These are phyloP conservation scores for Balansia obtecta DNA, from an alignment of 2,329 filamentous ascomycete genomes.

Conservation along the genomic window DNA sequence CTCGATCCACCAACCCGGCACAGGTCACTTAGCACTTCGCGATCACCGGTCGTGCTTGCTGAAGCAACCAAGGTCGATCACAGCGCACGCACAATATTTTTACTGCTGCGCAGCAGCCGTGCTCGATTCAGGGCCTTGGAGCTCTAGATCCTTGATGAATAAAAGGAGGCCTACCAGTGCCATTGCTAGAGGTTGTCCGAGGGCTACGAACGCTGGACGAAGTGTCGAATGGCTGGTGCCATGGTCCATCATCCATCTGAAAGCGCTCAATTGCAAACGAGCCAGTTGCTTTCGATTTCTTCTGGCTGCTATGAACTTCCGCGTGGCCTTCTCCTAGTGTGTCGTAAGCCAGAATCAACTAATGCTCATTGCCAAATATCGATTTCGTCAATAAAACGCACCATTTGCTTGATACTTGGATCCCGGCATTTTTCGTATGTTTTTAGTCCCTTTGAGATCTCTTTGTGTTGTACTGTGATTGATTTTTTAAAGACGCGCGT, in stretches of 20 bases:
- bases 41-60: no score
- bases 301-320: background rate
- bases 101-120: background rate
- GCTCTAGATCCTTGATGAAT: background rate
- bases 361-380: background rate
- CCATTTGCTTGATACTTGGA: background rate
- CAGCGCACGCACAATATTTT: no score
- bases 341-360: background rate
- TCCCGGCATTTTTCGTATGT: background rate
- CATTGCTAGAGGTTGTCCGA: background rate
- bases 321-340: background rate
- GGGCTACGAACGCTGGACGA: background rate
- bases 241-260: conserved; percentile 2
- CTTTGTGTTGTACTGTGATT: background rate
- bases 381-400: background rate
- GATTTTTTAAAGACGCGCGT: background rate
- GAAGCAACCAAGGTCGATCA: no score
- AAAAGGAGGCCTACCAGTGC: background rate
- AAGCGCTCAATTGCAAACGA: conserved; percentile 4
- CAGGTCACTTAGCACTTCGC: background rate
- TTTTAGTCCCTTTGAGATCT: background rate
- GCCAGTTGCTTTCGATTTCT: background rate
- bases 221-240: conserved; percentile 2
- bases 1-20: background rate
- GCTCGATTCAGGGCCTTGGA: background rate